Percentiles rank a stretch among this genome's conserved stretches.
phyloP scores from a whole-genome alignment of 345 rosid genomes.

The Rhizophora mangle region DNA sequence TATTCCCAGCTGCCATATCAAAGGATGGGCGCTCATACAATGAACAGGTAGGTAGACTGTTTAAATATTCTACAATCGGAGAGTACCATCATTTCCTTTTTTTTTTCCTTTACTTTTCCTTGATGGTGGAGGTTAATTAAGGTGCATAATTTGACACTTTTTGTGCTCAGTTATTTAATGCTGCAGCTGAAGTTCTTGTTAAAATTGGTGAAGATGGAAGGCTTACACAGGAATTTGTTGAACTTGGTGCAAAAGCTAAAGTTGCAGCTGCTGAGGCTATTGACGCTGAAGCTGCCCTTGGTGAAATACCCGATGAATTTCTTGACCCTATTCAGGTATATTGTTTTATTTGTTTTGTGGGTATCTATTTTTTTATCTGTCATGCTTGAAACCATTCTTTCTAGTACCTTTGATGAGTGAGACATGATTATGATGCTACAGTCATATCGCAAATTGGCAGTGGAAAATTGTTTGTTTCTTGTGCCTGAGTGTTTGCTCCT shows the following conservation, averaged over 20 bases:
- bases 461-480: too few relatives aligned
- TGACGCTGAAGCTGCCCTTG: constrained; percentile 93
- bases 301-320: constrained; percentile 96
- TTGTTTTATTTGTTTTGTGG: constrained; percentile 10
- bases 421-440: background rate
- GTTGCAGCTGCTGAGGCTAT: constrained; percentile 92
- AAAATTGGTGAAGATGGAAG: constrained; percentile 82
- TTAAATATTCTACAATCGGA: background rate
- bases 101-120: background rate
- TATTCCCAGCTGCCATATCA: constrained; percentile 89
- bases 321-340: constrained; percentile 94
- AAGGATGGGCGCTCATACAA: constrained; percentile 95
- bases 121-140: constrained; percentile 5
- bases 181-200: constrained; percentile 77
- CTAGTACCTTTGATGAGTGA: background rate
- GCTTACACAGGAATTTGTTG: constrained; percentile 65
- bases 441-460: background rate
- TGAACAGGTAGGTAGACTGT: constrained; percentile 57
- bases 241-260: constrained; percentile 76
- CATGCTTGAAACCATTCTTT: background rate
- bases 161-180: constrained; percentile 65
- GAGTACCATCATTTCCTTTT: too few relatives aligned
- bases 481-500: background rate
- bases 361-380: constrained; percentile 2
- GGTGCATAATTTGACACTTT: constrained; percentile 15